A percentile compares a stretch with the other conserved stretches of the same genome.
Conservation (phyloP, 2,329 filamentous ascomycete genomes). For the Acrodontium crateriforme region DNA sequence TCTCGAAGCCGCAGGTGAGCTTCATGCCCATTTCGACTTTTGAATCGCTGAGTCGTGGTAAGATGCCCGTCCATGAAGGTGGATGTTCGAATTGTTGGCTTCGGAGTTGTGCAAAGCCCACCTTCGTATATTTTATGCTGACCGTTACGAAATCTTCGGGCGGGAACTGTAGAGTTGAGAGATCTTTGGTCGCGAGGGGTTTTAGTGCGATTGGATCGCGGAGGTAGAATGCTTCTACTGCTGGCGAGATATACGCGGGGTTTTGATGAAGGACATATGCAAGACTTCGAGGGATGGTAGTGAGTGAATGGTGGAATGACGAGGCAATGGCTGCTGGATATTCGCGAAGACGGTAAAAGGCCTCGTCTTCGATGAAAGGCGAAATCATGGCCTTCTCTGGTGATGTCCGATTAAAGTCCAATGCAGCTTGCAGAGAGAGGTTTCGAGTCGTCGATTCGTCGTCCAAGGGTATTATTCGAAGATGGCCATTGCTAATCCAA, state of each 20-base stretch:
- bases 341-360: conserved; percentile 74
- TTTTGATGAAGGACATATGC: conserved; percentile 65
- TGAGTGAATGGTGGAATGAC: conserved; percentile 60
- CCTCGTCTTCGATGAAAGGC: conserved; percentile 65
- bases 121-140: conserved; percentile 71
- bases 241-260: conserved; percentile 65
- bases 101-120: conserved; percentile 79
- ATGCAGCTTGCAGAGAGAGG: conserved; percentile 52
- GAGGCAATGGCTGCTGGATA: conserved; percentile 64
- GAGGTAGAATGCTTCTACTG: conserved; percentile 83
- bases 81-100: conserved; percentile 66
- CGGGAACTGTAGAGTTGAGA: conserved; percentile 48
- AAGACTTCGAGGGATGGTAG: conserved; percentile 67
- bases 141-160: conserved; percentile 67
- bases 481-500: conserved; percentile 69
- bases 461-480: conserved; percentile 55
- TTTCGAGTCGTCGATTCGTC: conserved; percentile 17
- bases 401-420: conserved; percentile 43
- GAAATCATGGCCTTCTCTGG: conserved; percentile 54
- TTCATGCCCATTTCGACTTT: conserved; percentile 69
- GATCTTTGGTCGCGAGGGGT: conserved; percentile 45
- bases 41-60: conserved; percentile 25
- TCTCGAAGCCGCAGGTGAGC: conserved; percentile 77
- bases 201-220: conserved; percentile 67
- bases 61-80: conserved; percentile 38